These are phyloP conservation scores for Nicotiana sylvestris DNA, from an alignment of 257 asterid genomes.

Conservation along the genomic window DNA sequence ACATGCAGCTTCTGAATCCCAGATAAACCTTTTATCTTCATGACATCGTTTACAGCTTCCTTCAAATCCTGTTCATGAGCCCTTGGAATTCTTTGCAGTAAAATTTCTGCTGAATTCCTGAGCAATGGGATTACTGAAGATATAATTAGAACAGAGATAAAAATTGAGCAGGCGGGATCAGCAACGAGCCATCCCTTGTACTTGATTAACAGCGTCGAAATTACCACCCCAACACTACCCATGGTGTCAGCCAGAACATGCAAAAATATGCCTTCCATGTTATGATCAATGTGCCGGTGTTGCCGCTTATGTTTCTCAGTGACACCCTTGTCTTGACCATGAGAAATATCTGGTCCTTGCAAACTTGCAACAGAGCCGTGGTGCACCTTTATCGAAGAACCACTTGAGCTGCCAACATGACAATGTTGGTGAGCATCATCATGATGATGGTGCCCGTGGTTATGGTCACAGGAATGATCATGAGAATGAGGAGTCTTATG, in stretches of 20 bases:
- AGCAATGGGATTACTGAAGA: constrained; percentile 87
- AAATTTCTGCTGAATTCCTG: constrained; percentile 80
- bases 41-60: constrained; percentile 50
- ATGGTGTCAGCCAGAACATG: constrained; percentile 94
- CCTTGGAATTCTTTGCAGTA: constrained; percentile 91
- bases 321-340: constrained; percentile 23
- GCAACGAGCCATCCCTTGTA: constrained; percentile 96
- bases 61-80: constrained; percentile 55
- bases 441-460: constrained; percentile 18
- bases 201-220: constrained; percentile 81
- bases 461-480: constrained; percentile 22
- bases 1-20: constrained; percentile 71
- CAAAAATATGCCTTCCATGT: constrained; percentile 97
- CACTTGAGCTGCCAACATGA: background rate
- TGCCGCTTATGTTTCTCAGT: constrained; percentile 36
- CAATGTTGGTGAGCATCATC: constrained; percentile 15
- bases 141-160: constrained; percentile 73
- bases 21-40: constrained; percentile 58
- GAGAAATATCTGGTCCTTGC: background rate
- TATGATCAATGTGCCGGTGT: constrained; percentile 92
- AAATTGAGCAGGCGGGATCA: constrained; percentile 94
- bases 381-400: background rate
- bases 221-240: constrained; percentile 95
- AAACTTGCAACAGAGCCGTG: constrained; percentile 1
- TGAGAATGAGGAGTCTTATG: background rate